These are phyloP conservation scores for Lactarius vividus DNA, from an alignment of 768 basidiomycete species.

Conservation along the genomic window DNA sequence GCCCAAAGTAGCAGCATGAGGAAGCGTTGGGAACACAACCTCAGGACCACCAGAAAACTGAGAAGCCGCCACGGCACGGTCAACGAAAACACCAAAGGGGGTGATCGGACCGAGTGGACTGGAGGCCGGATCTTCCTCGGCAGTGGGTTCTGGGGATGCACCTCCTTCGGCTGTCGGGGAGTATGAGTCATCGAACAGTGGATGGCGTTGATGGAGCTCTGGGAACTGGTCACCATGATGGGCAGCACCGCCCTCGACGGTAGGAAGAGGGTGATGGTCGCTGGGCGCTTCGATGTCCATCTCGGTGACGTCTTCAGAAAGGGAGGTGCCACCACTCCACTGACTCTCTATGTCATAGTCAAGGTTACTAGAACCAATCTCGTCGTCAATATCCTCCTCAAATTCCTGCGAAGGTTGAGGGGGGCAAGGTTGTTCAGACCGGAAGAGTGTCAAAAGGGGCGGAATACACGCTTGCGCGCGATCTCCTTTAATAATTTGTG, in stretches of 20 bases:
- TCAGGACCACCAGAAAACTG: constrained; percentile 14
- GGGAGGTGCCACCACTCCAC: constrained; percentile 38
- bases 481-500: constrained; percentile 79
- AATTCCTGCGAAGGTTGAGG: constrained; percentile 20
- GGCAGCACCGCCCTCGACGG: constrained; percentile 1
- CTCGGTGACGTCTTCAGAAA: constrained; percentile 30
- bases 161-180: constrained; percentile 60
- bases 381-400: constrained; percentile 43
- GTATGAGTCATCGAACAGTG: constrained; percentile 45
- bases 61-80: constrained; percentile 58
- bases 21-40: constrained; percentile 9
- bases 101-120: constrained; percentile 75
- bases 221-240: constrained; percentile 1
- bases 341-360: constrained; percentile 41
- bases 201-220: constrained; percentile 5
- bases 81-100: constrained; percentile 73
- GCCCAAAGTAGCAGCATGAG: constrained; percentile 17
- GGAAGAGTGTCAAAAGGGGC: constrained; percentile 49
- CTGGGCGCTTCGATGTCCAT: constrained; percentile 36
- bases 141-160: constrained; percentile 53
- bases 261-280: constrained; percentile 11
- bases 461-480: constrained; percentile 83
- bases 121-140: constrained; percentile 52
- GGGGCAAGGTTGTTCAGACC: constrained; percentile 11
- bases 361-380: constrained; percentile 43